phyloP scores from a whole-genome alignment of 306 rosid species.

The Calophaca sinica region DNA sequence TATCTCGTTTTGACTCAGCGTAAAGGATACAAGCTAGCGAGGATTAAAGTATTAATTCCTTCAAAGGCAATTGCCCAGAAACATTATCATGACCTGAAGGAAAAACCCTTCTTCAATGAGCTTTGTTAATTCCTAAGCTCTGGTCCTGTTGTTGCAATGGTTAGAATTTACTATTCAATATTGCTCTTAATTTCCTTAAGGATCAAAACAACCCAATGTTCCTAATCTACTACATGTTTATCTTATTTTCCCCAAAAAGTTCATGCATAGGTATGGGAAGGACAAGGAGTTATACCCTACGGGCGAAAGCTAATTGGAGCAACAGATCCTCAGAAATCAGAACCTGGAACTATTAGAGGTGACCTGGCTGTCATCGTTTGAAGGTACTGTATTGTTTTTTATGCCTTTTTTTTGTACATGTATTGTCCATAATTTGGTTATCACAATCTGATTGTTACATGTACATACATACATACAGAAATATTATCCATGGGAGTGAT shows the following conservation, averaged over 20 bases:
- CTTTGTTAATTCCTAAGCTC: constrained; percentile 89
- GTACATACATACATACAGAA: constrained; percentile 53
- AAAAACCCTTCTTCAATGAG: constrained; percentile 86
- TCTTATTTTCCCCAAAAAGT: constrained; percentile 16
- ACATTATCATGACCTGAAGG: constrained; percentile 89
- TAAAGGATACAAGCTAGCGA: constrained; percentile 87
- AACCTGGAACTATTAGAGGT: constrained; percentile 91
- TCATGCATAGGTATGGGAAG: constrained; percentile 83
- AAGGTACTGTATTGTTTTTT: constrained; percentile 69
- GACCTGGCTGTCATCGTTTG: constrained; percentile 91
- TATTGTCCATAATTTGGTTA: constrained; percentile 9
- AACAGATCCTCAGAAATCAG: constrained; percentile 94
- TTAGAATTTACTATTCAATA: constrained; percentile 50
- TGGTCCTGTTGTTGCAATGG: constrained; percentile 92
- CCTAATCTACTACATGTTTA: background rate
- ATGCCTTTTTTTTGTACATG: background rate
- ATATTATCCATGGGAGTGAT: constrained; percentile 95
- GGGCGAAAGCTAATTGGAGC: constrained; percentile 93
- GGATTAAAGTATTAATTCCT: constrained; percentile 78
- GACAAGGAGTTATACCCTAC: constrained; percentile 82
- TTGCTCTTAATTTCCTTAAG: too few relatives aligned
- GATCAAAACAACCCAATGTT: too few relatives aligned
- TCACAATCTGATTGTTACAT: background rate
- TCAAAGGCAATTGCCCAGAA: constrained; percentile 77
- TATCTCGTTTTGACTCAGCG: constrained; percentile 91